Base-by-base conservation (phyloP, 2,329 filamentous ascomycete species). In the Fusarium brachygibbosum region DNA sequence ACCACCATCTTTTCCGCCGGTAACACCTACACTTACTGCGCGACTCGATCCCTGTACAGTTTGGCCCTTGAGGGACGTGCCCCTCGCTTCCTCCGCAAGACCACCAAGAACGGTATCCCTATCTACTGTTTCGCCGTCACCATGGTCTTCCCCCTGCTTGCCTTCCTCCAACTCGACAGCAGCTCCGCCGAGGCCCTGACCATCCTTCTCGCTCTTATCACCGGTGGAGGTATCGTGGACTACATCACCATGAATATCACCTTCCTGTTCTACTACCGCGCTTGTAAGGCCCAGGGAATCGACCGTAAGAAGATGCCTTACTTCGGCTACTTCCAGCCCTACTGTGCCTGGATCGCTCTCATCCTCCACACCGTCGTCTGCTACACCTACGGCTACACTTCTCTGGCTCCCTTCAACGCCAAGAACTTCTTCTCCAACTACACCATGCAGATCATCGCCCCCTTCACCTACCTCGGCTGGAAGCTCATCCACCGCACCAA, bases 401-500 rank as follows among this genome's bases (percentile, higher is more conserved):
- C 80, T 0, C 82, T 84, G 74, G 85, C 82, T 19, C 86, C 86
- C 3, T 88, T 87, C 81, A 71, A 77, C 17, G 76, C 80, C 14
- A 75, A 79, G 4, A 79, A 75, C 54, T 80, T 83, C 66, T 76
- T 82, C 63, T 77, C 80, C 12, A 84, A 85, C 77, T 86, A 86
- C 74, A 82, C 81, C 21, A 84, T 86, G 82, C 74, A 82, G 29
- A 74, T 86, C 17, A 74, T 87, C 8, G 81, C 82, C 0, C 79
- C 81, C 2, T 75, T 86, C 48, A 76, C 84, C 29, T 89, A 82
- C 69, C 35, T 81, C 6, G 80, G 80, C 65, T 91, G 86, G 85
- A 91, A 91, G 77, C 12, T 90, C 5, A 23, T 87, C 72, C 85
- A 86, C 77, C 80, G 79, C 35, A 90, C 87, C 3, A 83, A 82